Conservation (phyloP, 345 rosid genomes). For the Streptanthus diversifolius region DNA sequence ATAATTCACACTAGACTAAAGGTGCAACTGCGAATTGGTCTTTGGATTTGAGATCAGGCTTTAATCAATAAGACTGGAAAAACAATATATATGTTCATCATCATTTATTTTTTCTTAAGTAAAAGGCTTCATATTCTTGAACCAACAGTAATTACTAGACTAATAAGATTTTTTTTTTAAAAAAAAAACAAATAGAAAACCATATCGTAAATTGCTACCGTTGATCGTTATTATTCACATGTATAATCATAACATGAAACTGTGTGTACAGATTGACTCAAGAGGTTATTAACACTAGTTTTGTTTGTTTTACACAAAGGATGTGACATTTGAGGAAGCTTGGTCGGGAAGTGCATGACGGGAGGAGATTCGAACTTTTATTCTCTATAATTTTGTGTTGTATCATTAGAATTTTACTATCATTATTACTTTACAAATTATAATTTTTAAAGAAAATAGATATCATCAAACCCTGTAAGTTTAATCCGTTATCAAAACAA, state of each 20-base stretch:
- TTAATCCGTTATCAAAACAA: neutral
- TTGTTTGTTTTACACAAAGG: conserved; percentile 3
- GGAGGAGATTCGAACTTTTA: neutral
- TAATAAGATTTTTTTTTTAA: neutral
- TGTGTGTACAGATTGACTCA: conserved; percentile 23
- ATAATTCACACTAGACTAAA: neutral
- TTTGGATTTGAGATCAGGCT: neutral
- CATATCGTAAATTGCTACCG: neutral
- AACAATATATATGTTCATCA: neutral
- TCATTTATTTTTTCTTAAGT: too few relatives aligned
- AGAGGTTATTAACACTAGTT: neutral
- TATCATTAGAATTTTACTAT: neutral
- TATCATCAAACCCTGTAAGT: neutral
- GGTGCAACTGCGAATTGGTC: neutral
- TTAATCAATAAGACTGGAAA: neutral
- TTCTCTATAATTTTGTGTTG: neutral
- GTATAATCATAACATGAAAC: neutral
- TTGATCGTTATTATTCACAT: neutral
- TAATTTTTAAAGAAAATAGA: neutral
- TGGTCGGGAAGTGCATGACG: conserved; percentile 25
- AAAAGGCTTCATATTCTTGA: neutral
- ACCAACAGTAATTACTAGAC: neutral
- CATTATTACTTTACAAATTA: too few relatives aligned
- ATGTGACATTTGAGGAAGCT: conserved; percentile 29
- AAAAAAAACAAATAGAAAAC: neutral